These are phyloP conservation scores for Naematelia aurantialba DNA, from an alignment of 768 basidiomycete species.

Conservation along the genomic window DNA sequence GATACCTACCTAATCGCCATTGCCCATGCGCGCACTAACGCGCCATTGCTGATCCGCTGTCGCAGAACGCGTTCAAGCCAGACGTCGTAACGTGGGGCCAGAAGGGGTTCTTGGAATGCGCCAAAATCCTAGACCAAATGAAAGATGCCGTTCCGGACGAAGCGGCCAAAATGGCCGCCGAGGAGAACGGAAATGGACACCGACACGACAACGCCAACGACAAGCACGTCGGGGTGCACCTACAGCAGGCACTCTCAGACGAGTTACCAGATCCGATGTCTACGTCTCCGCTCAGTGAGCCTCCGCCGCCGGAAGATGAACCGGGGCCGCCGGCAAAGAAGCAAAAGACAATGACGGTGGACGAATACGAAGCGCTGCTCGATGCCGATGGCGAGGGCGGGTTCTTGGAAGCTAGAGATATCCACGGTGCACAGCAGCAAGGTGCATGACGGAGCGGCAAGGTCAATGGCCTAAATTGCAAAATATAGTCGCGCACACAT, in stretches of 20 bases:
- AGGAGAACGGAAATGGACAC: not conserved
- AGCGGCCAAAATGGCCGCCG: not conserved
- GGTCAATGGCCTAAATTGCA: not conserved
- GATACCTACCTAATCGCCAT: too few relatives aligned
- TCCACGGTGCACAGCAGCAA: conserved; percentile 10
- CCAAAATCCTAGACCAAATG: conserved; percentile 59
- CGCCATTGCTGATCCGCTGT: not conserved
- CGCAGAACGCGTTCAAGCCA: conserved; percentile 70
- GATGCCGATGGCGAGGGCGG: conserved; percentile 36
- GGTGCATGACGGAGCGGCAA: not conserved
- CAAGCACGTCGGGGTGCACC: too few relatives aligned
- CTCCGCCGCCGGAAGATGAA: conserved; percentile 5
- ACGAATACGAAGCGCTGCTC: conserved; percentile 43
- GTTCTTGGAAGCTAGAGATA: conserved; percentile 34
- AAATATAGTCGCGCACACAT: not conserved
- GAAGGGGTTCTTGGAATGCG: conserved; percentile 68
- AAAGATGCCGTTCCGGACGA: conserved; percentile 4
- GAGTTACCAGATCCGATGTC: not conserved
- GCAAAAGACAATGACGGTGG: conserved; percentile 15
- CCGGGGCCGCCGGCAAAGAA: conserved; percentile 11
- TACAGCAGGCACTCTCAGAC: too few relatives aligned
- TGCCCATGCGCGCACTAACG: not conserved
- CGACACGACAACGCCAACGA: not conserved
- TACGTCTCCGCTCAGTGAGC: conserved; percentile 8
- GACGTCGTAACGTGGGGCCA: conserved; percentile 78